Evolutionary conservation across 164 flowering plant genomes (phyloP).

Genomic region (Akebia trifoliata): DNA sequence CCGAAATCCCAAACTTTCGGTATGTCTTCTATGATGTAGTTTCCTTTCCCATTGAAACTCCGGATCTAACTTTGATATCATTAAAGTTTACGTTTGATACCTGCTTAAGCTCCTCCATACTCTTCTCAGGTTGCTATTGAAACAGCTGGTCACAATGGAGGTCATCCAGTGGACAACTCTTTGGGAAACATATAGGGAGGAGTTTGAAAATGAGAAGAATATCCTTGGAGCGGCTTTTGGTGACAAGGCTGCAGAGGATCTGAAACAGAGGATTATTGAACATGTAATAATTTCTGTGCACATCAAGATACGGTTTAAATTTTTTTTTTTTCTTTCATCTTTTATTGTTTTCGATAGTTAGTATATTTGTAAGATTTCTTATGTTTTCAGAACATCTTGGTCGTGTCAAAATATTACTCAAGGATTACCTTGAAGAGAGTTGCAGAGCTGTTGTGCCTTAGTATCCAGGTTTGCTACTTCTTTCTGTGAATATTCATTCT

Average conservation of each 20-base stretch:
- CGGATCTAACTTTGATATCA: too few species aligned
- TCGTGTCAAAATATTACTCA: slow-evolving; percentile 90
- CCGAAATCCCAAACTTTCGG: slow-evolving; percentile 81
- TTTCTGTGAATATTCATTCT: background rate
- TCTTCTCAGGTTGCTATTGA: slow-evolving; percentile 60
- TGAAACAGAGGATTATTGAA: slow-evolving; percentile 94
- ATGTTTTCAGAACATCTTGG: slow-evolving; percentile 79
- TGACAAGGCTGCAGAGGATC: slow-evolving; percentile 91
- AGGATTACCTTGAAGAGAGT: slow-evolving; percentile 87
- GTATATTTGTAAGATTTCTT: slow-evolving; percentile 1
- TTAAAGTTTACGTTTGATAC: slow-evolving; percentile 7
- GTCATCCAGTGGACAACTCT: slow-evolving; percentile 90
- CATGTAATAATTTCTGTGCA: slow-evolving; percentile 72
- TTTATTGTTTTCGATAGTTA: background rate
- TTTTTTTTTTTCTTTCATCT: too few species aligned
- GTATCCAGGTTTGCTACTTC: slow-evolving; percentile 55
- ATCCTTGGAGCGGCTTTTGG: slow-evolving; percentile 82
- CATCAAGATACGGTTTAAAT: too few species aligned
- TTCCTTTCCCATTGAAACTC: too few species aligned
- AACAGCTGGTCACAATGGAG: slow-evolving; percentile 93
- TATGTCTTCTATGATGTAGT: slow-evolving; percentile 14
- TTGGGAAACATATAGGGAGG: slow-evolving; percentile 67
- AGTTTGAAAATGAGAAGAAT: slow-evolving; percentile 79
- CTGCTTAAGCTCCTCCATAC: slow-evolving; percentile 3
- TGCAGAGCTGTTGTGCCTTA: slow-evolving; percentile 81